Evolutionary conservation across 257 asterid genomes (phyloP), one percentile per base, ranked within the genome.

Genomic region (Solanum chmielewskii): DNA sequence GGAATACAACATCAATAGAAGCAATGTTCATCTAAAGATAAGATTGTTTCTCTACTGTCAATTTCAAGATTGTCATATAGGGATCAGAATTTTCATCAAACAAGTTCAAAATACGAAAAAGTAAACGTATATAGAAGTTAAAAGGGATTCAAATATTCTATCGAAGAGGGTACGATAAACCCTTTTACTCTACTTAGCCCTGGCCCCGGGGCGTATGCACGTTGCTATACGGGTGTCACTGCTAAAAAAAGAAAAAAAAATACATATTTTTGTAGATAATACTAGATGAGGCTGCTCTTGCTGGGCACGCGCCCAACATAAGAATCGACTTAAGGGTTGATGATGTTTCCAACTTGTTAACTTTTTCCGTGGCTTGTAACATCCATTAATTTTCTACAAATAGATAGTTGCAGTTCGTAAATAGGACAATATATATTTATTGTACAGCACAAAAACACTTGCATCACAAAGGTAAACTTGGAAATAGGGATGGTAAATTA

Each of bases 111-210:
- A n/a, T n/a, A 62, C 1, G 1, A 23, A 11, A 62, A n/a, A 64
- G 0, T 2, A 64, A n/a, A n/a, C 0, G 2, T 0, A n/a, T 11
- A 0, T n/a, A n/a, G 1, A n/a, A 64, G 4, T 0, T 12, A 64
- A 64, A 64, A 64, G 1, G 1, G 0, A 62, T 23, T 3, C 1
- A 49, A 14, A 49, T 15, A 14, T 33, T 33, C 35, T 33, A 33
- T 1, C 14, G 0, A 62, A n/a, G 0, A 64, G 71, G 7, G 3
- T n/a, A 11, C 8, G 9, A 64, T n/a, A 64, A 64, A 11, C 33
- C 33, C 70, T 31, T 11, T 60, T 16, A 21, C 60, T 52, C 60
- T 52, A 52, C 62, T 56, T 62, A 7, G 31, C 8, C n/a, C 15
- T 11, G 16, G 9, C 33, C 33, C 18, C 9, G 33, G 16, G 31